Evolutionary conservation across 306 rosid genomes (phyloP).

Genomic region (Ormosia semicastrata): DNA sequence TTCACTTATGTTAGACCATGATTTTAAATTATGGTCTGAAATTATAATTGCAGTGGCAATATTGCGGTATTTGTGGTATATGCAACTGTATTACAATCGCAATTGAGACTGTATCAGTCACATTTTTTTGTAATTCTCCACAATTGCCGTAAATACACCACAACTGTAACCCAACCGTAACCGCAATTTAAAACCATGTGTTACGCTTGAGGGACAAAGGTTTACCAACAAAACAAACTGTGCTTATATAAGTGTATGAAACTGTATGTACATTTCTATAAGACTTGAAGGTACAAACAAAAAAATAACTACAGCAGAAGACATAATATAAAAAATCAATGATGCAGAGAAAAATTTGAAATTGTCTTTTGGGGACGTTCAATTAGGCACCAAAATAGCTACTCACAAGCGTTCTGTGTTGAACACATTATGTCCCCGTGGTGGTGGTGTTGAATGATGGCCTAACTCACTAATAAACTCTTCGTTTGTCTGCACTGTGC

Average conservation of each 20-base stretch:
- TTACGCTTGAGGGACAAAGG: neutral
- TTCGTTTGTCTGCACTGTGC: neutral
- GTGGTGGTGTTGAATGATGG: neutral
- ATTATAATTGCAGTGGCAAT: too few species aligned
- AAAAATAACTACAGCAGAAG: neutral
- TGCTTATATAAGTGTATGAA: neutral
- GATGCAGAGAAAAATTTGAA: neutral
- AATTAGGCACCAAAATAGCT: neutral
- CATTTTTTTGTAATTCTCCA: too few species aligned
- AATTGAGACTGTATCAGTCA: too few species aligned
- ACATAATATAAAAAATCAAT: neutral
- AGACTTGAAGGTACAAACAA: neutral
- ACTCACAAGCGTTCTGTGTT: neutral
- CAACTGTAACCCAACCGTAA: too few species aligned
- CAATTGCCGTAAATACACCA: too few species aligned
- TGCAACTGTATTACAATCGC: too few species aligned
- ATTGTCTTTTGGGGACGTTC: neutral
- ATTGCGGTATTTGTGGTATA: too few species aligned
- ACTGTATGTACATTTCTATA: slow-evolving; percentile 24
- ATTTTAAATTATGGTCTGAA: too few species aligned
- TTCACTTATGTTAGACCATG: neutral
- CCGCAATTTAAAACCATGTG: too few species aligned
- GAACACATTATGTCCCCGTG: slow-evolving; percentile 9
- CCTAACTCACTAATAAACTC: slow-evolving; percentile 4
- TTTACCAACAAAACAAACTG: neutral